These are phyloP conservation scores for Camellia granthamiana DNA, from an alignment of 148 eudicot genomes.

Conservation along the genomic window DNA sequence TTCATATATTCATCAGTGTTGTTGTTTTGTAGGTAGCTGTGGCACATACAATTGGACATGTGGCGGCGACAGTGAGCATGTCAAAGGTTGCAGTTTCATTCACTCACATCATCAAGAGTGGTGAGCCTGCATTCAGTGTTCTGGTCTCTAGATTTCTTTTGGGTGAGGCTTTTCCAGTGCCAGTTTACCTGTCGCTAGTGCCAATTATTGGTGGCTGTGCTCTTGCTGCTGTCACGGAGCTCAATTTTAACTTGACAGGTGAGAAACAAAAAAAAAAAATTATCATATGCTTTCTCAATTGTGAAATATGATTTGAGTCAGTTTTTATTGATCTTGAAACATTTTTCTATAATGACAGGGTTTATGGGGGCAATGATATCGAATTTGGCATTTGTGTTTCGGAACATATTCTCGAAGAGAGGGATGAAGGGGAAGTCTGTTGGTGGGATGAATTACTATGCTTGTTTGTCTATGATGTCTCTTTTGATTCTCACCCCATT, in stretches of 20 bases:
- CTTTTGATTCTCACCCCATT: conserved; percentile 51
- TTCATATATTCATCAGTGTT: not conserved
- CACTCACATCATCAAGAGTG: conserved; percentile 50
- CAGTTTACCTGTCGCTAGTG: conserved; percentile 47
- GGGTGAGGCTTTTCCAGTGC: conserved; percentile 39
- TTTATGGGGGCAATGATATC: conserved; percentile 57
- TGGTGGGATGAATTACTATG: conserved; percentile 50
- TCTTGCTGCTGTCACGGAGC: conserved; percentile 50
- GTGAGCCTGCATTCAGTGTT: conserved; percentile 48
- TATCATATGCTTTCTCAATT: not conserved
- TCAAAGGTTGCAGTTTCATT: conserved; percentile 56
- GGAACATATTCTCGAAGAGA: conserved; percentile 52
- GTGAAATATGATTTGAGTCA: not conserved
- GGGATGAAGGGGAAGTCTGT: conserved; percentile 51
- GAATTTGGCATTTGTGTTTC: conserved; percentile 47
- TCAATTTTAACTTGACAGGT: conserved; percentile 51
- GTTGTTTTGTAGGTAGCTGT: conserved; percentile 40
- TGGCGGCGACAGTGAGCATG: conserved; percentile 62
- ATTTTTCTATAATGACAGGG: conserved; percentile 22
- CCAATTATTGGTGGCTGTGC: conserved; percentile 58
- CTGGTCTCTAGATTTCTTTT: conserved; percentile 39
- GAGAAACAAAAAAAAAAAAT: not conserved
- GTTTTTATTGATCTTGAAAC: not conserved
- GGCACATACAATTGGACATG: conserved; percentile 59
- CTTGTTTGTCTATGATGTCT: conserved; percentile 46